phyloP scores from a whole-genome alignment of 345 rosid species.

The Hibiscus syriacus region DNA sequence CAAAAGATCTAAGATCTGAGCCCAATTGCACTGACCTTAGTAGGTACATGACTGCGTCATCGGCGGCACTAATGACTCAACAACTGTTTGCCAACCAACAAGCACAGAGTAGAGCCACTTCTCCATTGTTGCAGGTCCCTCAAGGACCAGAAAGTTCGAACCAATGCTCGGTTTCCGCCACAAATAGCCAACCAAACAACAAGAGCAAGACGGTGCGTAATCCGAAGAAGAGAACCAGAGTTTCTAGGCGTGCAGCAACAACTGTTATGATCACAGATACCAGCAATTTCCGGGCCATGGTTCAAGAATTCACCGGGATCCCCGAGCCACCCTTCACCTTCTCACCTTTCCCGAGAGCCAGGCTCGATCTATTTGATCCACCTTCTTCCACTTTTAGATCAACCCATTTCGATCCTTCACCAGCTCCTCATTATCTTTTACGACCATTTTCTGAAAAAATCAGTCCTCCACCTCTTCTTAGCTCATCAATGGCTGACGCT shows the following conservation, averaged over 20 bases:
- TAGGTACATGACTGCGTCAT: constrained; percentile 36
- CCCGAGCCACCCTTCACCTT: constrained; percentile 78
- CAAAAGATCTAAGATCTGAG: constrained; percentile 46
- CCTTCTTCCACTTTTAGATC: constrained; percentile 37
- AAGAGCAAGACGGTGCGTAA: constrained; percentile 33
- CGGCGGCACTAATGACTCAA: constrained; percentile 17
- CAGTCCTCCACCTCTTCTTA: constrained; percentile 28
- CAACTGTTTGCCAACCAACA: constrained; percentile 24
- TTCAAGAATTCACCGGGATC: constrained; percentile 94
- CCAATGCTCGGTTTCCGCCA: constrained; percentile 11
- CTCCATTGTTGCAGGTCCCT: constrained; percentile 10
- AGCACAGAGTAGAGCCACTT: constrained; percentile 10
- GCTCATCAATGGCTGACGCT: constrained; percentile 28
- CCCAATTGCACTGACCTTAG: constrained; percentile 40
- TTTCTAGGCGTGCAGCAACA: constrained; percentile 90
- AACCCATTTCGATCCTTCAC: constrained; percentile 30
- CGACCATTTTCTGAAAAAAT: constrained; percentile 46
- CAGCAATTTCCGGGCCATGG: constrained; percentile 91
- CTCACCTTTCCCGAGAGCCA: constrained; percentile 48
- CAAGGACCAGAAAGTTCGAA: constrained; percentile 5
- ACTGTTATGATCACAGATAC: constrained; percentile 89
- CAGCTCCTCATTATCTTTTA: constrained; percentile 39
- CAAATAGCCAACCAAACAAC: constrained; percentile 21
- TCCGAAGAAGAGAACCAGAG: constrained; percentile 83
- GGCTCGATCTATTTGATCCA: constrained; percentile 64